Conservation (phyloP, 208 protist genomes). For the Strigomonas culicis region DNA sequence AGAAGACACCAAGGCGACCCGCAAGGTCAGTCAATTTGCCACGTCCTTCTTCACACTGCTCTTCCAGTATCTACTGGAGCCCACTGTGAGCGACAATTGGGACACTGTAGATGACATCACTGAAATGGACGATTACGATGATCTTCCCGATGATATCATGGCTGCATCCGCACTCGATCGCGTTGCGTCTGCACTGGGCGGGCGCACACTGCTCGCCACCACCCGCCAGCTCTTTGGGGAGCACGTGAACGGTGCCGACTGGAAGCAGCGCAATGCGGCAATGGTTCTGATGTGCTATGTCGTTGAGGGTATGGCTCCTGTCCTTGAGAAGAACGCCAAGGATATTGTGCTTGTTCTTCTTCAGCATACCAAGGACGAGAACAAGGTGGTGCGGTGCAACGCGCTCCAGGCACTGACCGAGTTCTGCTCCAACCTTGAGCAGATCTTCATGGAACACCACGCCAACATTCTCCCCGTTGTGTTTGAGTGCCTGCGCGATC, state of each 20-base stretch:
- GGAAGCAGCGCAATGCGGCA: slow-evolving; percentile 74
- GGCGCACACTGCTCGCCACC: slow-evolving; percentile 65
- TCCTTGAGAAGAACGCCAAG: slow-evolving; percentile 56
- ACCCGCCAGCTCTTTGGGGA: slow-evolving; percentile 63
- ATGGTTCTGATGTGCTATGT: slow-evolving; percentile 70
- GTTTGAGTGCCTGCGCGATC: slow-evolving; percentile 50
- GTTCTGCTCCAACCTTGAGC: slow-evolving; percentile 65
- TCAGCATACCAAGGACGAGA: slow-evolving; percentile 48
- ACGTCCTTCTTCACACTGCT: slow-evolving; percentile 78
- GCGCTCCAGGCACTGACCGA: slow-evolving; percentile 72
- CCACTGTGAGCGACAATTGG: slow-evolving; percentile 62
- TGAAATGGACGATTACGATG: slow-evolving; percentile 66
- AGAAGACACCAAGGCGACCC: slow-evolving; percentile 62
- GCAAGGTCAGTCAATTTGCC: slow-evolving; percentile 77
- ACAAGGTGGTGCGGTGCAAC: slow-evolving; percentile 74
- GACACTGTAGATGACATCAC: slow-evolving; percentile 41
- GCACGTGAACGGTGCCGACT: slow-evolving; percentile 65
- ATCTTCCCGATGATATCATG: slow-evolving; percentile 58
- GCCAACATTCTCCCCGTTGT: slow-evolving; percentile 47
- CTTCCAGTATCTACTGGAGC: slow-evolving; percentile 81
- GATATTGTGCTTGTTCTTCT: slow-evolving; percentile 51
- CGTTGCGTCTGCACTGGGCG: slow-evolving; percentile 65
- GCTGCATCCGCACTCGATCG: slow-evolving; percentile 72
- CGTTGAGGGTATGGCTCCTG: slow-evolving; percentile 56
- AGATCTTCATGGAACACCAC: slow-evolving; percentile 51